These are phyloP conservation scores for Atalantia buxifolia DNA, from an alignment of 345 rosid species.

Conservation along the genomic window DNA sequence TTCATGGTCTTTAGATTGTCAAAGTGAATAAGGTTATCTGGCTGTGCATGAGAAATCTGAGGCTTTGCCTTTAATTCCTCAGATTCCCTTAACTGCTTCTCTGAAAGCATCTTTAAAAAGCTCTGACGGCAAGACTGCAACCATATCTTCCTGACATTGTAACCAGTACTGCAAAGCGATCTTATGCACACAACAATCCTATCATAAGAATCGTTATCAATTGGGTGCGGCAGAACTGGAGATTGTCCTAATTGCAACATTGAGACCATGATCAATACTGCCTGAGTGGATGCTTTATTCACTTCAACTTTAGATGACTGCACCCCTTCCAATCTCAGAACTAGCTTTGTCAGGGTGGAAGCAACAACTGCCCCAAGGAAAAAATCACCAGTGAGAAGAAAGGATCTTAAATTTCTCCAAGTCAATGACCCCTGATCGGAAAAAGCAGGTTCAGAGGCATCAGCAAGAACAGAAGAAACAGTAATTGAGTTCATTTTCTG, in stretches of 20 bases:
- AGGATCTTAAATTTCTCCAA: slow-evolving; percentile 81
- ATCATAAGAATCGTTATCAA: slow-evolving; percentile 86
- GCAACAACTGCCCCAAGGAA: slow-evolving; percentile 98
- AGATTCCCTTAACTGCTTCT: slow-evolving; percentile 77
- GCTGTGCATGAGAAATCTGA: slow-evolving; percentile 86
- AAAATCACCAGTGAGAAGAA: slow-evolving; percentile 88
- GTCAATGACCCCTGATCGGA: slow-evolving; percentile 72
- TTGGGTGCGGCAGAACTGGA: slow-evolving; percentile 78
- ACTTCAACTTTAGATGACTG: slow-evolving; percentile 77
- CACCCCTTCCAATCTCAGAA: slow-evolving; percentile 90
- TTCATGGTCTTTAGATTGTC: slow-evolving; percentile 93
- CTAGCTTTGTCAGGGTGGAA: slow-evolving; percentile 85
- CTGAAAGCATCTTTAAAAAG: slow-evolving; percentile 92
- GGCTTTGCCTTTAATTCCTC: slow-evolving; percentile 92
- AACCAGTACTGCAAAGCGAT: slow-evolving; percentile 75
- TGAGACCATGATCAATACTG: slow-evolving; percentile 83
- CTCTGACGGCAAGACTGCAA: slow-evolving; percentile 83
- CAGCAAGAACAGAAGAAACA: slow-evolving; percentile 78
- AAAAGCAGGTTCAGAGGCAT: slow-evolving; percentile 82
- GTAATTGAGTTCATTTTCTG: slow-evolving; percentile 54
- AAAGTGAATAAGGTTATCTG: slow-evolving; percentile 95
- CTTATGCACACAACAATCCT: slow-evolving; percentile 79
- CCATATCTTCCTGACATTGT: slow-evolving; percentile 83
- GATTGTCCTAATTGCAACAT: slow-evolving; percentile 96
- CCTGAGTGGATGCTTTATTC: slow-evolving; percentile 57